Conservation (phyloP, 768 basidiomycete species). For the Suillus bovinus region DNA sequence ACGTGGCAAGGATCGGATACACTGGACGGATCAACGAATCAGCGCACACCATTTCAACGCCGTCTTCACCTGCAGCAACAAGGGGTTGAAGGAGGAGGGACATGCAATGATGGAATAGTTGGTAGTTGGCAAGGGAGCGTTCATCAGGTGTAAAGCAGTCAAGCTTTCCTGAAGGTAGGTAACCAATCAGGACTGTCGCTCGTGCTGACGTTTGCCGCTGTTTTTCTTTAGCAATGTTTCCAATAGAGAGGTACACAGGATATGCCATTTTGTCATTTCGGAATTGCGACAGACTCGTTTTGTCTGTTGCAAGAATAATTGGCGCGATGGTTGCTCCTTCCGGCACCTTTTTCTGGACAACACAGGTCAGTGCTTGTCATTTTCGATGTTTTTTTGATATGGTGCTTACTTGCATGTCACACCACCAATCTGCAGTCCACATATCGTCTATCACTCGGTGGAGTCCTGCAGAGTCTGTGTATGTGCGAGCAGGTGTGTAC, state of each 20-base stretch:
- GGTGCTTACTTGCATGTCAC: no score
- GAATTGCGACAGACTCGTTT: conserved; percentile 43
- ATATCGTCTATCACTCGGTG: no score
- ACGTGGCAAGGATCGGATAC: conserved; percentile 23
- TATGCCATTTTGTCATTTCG: conserved; percentile 29
- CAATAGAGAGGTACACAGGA: conserved; percentile 28
- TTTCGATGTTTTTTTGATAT: no score
- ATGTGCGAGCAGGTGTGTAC: no score
- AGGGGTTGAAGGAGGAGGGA: conserved; percentile 18
- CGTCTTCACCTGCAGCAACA: no score
- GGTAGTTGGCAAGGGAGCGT: conserved; percentile 15
- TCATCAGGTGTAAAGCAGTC: conserved; percentile 8
- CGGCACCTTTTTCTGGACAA: no score
- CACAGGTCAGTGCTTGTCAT: no score
- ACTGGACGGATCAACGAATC: conserved; percentile 17
- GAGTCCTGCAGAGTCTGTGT: no score
- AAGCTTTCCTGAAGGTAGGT: conserved; percentile 11
- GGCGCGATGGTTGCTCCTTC: no score
- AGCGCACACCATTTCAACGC: conserved; percentile 14
- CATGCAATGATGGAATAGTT: conserved; percentile 26
- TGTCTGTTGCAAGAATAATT: conserved; percentile 28
- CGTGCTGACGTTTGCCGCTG: conserved; percentile 9
- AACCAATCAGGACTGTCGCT: conserved; percentile 13
- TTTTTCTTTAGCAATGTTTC: conserved; percentile 23
- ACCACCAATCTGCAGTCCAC: no score